Evolutionary conservation across 2,329 filamentous ascomycete species (phyloP), one percentile per base, ranked within the genome.

Genomic region (Esteya vermicola): DNA sequence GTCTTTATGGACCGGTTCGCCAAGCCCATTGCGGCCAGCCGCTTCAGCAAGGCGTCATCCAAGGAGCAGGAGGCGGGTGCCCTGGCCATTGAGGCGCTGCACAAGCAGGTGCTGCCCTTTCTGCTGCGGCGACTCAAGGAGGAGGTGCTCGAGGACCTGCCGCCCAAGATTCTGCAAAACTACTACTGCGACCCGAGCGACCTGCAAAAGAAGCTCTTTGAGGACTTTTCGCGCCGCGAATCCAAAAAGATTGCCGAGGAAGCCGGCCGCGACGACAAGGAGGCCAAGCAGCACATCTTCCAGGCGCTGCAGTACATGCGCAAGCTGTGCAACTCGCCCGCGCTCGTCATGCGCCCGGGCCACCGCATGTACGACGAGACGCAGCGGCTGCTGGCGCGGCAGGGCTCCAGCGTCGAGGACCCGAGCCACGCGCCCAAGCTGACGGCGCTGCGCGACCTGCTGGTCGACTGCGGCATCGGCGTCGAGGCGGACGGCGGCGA

Each of bases 231-330:
- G 19, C 93, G 83, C 69, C 93, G 86, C 50, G 89, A 98, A 57
- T 80, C 85, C 53, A 93, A 86, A 60, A 82, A 85, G 47, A 72
- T 98, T 26, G 77, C 83, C 33, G 77, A 85, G 23, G 85, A 93
- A 54, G 85, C 89, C 12, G 79, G 81, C 13, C 78, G 78, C 22
- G 78, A 82, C 22, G 89, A 95, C 54, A 93, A 93, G 56, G 85
- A 93, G 46, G 80, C 86, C 48, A 98, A 98, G 59, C 84, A 93
- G 57, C 91, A 98, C 58, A 98, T 98, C 50, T 98, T 98, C 81
- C 89, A 96, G 58, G 91, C 93, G 4, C 63, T 98, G 33, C 93
- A 98, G 57, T 98, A 98, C 62, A 98, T 98, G 93, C 85, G 93
- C 45, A 96, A 96, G 63, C 75, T 98, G 6, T 98, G 91, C 71